Evolutionary conservation across 306 rosid genomes (phyloP), one percentile per base, ranked within the genome.

Genomic region (Alnus rubra): DNA sequence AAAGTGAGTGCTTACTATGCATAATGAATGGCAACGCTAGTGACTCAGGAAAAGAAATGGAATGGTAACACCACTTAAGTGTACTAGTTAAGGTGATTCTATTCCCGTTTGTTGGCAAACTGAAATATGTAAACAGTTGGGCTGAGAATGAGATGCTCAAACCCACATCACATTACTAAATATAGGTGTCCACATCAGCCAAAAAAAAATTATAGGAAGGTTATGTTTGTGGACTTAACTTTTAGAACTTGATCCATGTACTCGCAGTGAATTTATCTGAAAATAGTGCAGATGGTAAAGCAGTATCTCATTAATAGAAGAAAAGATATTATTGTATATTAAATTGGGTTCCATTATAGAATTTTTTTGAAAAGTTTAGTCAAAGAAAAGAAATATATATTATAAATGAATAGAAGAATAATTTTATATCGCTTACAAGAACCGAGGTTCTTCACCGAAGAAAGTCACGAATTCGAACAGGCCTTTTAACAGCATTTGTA

Each of bases 401-500:
- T 58, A 33, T 59, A 50, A 10, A 52, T 39, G 16, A 56, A 28
- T 14, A 23, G 60, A 18, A 73, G 63, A 73, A 70, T 33, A 44
- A 75, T 33, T 73, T 12, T 39, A 72, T 47, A 53, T 51, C 16
- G 69, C 77, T 75, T 50, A 71, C 28, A 16, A 73, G 68, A 63
- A 56, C 56, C 67, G 77, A 49, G 51, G 58, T 78, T 65, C 23
- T 64, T 83, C 80, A 86, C 18, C 82, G 71, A 55, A 95, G 88
- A 80, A 94, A 94, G 76, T 94, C 97, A 1, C 94, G 90, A 19
- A 94, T 84, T 55, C 97, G 97, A 80, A 89, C 97, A 8, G 94
- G 97, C 83, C 97, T 86, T 84, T 92, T 91, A 54, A 94, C 92
- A 23, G 98, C 98, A 86, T 94, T 94, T 1, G 97, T 94, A 54